Conservation (phyloP, 306 rosid genomes). For the Crataegus laevigata region DNA sequence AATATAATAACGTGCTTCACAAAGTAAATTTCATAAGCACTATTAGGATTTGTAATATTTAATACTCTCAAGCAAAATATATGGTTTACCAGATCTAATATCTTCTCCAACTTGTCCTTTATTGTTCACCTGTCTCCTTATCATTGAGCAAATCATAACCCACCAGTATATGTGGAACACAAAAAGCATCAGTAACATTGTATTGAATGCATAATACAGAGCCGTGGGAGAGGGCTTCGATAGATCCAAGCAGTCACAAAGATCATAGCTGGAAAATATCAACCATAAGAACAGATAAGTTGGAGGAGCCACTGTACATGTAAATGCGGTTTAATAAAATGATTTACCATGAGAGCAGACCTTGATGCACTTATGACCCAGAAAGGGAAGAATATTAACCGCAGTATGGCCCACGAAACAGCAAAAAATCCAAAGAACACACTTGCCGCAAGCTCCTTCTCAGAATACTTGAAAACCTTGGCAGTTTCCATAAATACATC, state of each 20-base stretch:
- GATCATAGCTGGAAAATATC: constrained; percentile 54
- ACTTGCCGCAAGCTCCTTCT: constrained; percentile 81
- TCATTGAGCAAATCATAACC: constrained; percentile 85
- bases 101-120: constrained; percentile 96
- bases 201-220: constrained; percentile 72
- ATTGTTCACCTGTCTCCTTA: constrained; percentile 69
- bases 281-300: constrained; percentile 25
- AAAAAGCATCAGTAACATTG: constrained; percentile 70
- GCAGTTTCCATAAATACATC: constrained; percentile 98
- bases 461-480: constrained; percentile 89
- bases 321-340: constrained; percentile 20
- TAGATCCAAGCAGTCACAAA: constrained; percentile 40
- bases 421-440: constrained; percentile 78
- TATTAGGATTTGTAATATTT: not conserved
- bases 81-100: constrained; percentile 84
- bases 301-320: constrained; percentile 2
- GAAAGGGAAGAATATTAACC: constrained; percentile 77
- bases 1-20: not conserved
- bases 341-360: constrained; percentile 42
- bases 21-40: not conserved
- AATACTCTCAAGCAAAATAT: constrained; percentile 7
- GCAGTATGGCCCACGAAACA: constrained; percentile 71
- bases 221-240: constrained; percentile 27
- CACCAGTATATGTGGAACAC: constrained; percentile 99
- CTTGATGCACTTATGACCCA: constrained; percentile 88